These are phyloP conservation scores for Fusarium piperis DNA, from an alignment of 2,329 filamentous ascomycete species.

Conservation along the genomic window DNA sequence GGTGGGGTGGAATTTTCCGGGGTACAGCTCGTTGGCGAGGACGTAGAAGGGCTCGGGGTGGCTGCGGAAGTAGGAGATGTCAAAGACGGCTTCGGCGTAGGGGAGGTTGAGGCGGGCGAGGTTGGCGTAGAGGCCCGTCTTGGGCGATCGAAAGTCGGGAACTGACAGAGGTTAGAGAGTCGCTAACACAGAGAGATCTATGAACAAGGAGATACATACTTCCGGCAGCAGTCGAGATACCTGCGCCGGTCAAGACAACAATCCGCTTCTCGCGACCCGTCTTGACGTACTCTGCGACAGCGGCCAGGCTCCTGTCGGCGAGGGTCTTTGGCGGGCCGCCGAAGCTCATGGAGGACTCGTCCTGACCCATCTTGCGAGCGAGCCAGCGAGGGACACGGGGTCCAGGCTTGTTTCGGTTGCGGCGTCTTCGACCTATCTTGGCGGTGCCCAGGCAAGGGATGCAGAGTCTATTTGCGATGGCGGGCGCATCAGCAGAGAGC, in stretches of 20 bases:
- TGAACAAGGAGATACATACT: conserved; percentile 51
- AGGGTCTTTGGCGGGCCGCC: conserved; percentile 72
- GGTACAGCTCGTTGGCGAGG: conserved; percentile 90
- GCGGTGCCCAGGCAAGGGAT: conserved; percentile 25
- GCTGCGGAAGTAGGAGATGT: conserved; percentile 86
- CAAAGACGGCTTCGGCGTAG: conserved; percentile 92
- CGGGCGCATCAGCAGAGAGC: conserved; percentile 15
- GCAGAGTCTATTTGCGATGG: conserved; percentile 9
- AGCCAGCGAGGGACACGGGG: conserved; percentile 46
- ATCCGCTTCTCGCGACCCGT: conserved; percentile 74
- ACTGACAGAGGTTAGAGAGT: conserved; percentile 60
- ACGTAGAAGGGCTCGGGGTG: conserved; percentile 93
- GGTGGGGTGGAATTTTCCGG: conserved; percentile 88
- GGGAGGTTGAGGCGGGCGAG: conserved; percentile 86
- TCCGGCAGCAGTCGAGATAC: conserved; percentile 80
- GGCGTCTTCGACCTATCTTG: conserved; percentile 54
- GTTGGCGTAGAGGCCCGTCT: conserved; percentile 94
- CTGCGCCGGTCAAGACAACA: conserved; percentile 90
- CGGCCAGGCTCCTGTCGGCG: conserved; percentile 73
- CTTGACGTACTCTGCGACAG: conserved; percentile 83
- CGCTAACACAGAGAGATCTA: background rate
- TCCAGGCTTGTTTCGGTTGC: conserved; percentile 48
- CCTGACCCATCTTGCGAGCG: conserved; percentile 81
- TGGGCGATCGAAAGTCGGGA: conserved; percentile 93
- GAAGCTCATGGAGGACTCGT: conserved; percentile 76